phyloP scores from a whole-genome alignment of 2,329 filamentous ascomycete species.

The Penicillium palitans region DNA sequence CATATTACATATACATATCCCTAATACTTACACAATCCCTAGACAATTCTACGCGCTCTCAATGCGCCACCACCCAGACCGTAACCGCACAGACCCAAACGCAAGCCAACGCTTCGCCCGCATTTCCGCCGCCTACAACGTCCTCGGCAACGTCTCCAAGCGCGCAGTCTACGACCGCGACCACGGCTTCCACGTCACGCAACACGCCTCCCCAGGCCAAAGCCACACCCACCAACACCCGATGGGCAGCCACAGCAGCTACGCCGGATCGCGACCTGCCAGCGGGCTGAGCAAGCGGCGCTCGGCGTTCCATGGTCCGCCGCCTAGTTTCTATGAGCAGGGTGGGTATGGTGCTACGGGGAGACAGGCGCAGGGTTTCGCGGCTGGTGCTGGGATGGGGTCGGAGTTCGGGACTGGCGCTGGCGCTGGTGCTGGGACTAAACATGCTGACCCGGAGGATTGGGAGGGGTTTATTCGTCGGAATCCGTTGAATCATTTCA shows the following conservation, averaged over 20 bases:
- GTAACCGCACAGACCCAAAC: constrained; percentile 72
- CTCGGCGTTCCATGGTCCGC: constrained; percentile 77
- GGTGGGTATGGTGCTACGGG: constrained; percentile 71
- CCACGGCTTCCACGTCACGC: constrained; percentile 40
- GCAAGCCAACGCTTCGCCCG: constrained; percentile 76
- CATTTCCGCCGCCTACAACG: constrained; percentile 79
- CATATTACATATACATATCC: background rate
- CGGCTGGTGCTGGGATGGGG: constrained; percentile 35
- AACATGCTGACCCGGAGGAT: constrained; percentile 30
- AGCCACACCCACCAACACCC: constrained; percentile 25
- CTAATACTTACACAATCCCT: background rate
- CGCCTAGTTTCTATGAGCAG: constrained; percentile 81
- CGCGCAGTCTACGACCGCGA: constrained; percentile 77
- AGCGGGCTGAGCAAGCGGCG: constrained; percentile 77
- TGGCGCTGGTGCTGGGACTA: background rate
- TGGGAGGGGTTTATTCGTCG: constrained; percentile 40
- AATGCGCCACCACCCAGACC: constrained; percentile 89
- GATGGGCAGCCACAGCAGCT: constrained; percentile 58
- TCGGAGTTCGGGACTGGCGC: background rate
- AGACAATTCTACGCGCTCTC: constrained; percentile 84
- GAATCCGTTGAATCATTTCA: constrained; percentile 72
- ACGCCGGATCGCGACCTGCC: constrained; percentile 66
- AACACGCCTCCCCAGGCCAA: constrained; percentile 31
- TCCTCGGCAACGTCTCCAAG: constrained; percentile 71
- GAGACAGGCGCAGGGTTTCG: constrained; percentile 54